These are phyloP conservation scores for Ophiosphaerella korrae DNA, from an alignment of 2,329 filamentous ascomycete genomes.

Conservation along the genomic window DNA sequence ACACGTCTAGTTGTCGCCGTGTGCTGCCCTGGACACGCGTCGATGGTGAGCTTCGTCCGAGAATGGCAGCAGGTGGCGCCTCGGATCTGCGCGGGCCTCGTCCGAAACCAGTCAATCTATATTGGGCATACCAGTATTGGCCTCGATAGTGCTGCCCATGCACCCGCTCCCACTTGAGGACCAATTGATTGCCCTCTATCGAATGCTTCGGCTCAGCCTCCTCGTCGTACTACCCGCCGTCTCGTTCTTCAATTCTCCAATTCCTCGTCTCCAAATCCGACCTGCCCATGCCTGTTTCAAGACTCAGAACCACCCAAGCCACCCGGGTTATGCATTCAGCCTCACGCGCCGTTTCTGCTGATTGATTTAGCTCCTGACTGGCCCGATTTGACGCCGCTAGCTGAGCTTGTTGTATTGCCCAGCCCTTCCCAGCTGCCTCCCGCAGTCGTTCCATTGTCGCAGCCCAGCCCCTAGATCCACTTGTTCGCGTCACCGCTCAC, in stretches of 20 bases:
- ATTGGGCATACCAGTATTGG: not conserved
- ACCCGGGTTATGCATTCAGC: not conserved
- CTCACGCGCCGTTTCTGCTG: constrained; percentile 1
- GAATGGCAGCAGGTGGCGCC: not conserved
- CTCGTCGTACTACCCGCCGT: no score
- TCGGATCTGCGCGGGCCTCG: not conserved
- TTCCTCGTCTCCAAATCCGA: no score
- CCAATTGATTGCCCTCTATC: constrained; percentile 3
- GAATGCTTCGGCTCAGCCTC: not conserved
- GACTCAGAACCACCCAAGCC: not conserved
- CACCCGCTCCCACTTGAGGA: not conserved
- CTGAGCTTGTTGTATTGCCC: constrained; percentile 1
- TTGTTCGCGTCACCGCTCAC: not conserved
- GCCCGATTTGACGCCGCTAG: not conserved
- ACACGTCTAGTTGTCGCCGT: not conserved
- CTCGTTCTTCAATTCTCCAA: no score
- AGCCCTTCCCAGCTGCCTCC: not conserved
- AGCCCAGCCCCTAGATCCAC: not conserved
- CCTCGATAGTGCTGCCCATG: not conserved
- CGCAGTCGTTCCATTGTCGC: not conserved
- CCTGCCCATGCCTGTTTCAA: not conserved
- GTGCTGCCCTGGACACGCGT: not conserved
- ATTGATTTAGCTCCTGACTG: not conserved
- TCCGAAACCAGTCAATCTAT: not conserved
- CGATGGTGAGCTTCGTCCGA: not conserved